Base-by-base conservation (phyloP, 1,284 basidiomycete genomes). In the Uromyces viciae-fabae region DNA sequence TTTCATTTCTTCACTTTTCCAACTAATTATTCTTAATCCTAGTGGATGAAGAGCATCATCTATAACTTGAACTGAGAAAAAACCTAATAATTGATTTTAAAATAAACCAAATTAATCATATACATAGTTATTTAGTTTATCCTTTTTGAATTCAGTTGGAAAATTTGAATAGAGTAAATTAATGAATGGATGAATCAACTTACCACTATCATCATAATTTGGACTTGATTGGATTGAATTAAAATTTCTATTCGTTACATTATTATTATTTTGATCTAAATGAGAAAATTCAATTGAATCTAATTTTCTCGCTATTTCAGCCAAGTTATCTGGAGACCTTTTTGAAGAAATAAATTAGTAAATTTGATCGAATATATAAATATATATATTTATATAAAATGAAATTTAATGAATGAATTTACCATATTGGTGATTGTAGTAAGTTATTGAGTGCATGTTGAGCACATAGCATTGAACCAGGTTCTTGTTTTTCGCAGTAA, bases 1-100 rank as follows among this genome's bases (percentile, higher is more conserved):
- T 15, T 89, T 88, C 92, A 96, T 93, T 43, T 90, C 90, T 86
- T 93, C 91, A 83, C 92, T 91, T 78, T 93, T 89, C 95, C 95
- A 98, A 81, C 93, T 89, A 14, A 91, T 89, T 54, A 96, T 90
- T 31, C 89, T 91, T 79, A 96, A 86, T 3, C 92, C 92, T 90
- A 92, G 94, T 1, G 94, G 91, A 84, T 91, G 89, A 72, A 97
- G 86, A 0, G 94, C 94, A 71, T 84, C 76, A 62, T 85, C 84
- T 58, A 85, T 83, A 14, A 85, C 85, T 82, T 93, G 92, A 1
- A 93, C 88, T 3, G 93, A 94, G 86, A 95, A 95, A 86, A 93
- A 95, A 0, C 94, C 94, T 91, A 36, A 56, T 17, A 33, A 38
- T 60, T 11, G 17, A 15, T 60, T 11, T 9, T 11, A 11, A 11